Base-by-base conservation (phyloP, 495 filamentous ascomycete genomes). In the Acidiella bohemica region DNA sequence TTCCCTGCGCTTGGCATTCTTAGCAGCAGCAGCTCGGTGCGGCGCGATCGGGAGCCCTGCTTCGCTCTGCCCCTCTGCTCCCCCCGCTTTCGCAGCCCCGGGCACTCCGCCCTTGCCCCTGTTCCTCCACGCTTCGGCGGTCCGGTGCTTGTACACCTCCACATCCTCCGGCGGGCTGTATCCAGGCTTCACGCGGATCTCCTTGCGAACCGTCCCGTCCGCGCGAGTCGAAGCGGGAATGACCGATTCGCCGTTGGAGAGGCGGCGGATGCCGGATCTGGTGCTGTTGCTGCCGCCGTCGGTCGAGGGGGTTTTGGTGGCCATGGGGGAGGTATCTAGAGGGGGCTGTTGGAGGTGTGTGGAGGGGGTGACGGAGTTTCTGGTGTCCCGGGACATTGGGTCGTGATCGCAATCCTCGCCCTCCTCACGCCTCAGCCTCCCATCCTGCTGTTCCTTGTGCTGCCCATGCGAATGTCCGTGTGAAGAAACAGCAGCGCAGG, bases 151-250 rank as follows among this genome's bases (percentile, higher is more conserved):
- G 71, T 96, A 99, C 25, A 93, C 65, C 54, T 95, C 84, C 42
- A 95, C 81, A 60, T 99, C 92, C 59, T 99, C 92, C 2, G 90
- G 88, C 0, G 92, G 92, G 24, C 74, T 74, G 61, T 96, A 99
- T 32, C 92, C 92, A 10, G 88, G 87, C 2, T 84, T 75, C 29
- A 99, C 81, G 47, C 81, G 81, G 39, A 94, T 96, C 54, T 94
- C 92, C 51, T 81, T 86, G 22, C 92, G 70, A 12, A 77, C 81
- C 14, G 81, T 82, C 37, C 92, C 92, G 51, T 99, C 92, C 5
- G 92, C 62, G 32, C 92, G 80, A 19, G 71, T 58, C 1, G 88
- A 94, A 17, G 86, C 73, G 23, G 92, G 92, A 41, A 99, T 95
- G 43, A 80, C 75, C 25, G 81, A 77, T 58, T 88, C 77, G 53